Evolutionary conservation across 2,329 filamentous ascomycete genomes (phyloP), one percentile per base, ranked within the genome.

Genomic region (Cercospora brassicicola): DNA sequence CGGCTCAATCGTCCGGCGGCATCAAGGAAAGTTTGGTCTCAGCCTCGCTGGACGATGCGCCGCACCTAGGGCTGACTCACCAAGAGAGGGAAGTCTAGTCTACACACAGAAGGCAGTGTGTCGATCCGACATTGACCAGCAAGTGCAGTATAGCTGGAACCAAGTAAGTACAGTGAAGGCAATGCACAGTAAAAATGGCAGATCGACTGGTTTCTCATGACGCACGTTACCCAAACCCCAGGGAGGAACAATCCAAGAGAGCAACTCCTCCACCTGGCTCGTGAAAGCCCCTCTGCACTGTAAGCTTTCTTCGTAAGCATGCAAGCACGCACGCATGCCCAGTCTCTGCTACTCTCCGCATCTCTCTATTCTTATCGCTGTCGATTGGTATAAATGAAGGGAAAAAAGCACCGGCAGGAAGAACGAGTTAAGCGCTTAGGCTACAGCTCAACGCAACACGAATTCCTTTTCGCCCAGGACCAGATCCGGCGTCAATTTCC

Each of bases 161-260:
- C 8, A 2, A 33, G 55, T 2, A 23, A 59, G 20, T 4, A 23
- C 7, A 11, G 10, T n/a, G n/a, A 3, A 18, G 23, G 0, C 7
- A 20, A n/a, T n/a, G 7, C 28, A 51, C 4, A 59, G 55, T 13
- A 36, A 36, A 10, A 59, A 18, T 59, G 28, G 42, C 23, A 28
- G 51, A 65, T 57, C 39, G 36, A 59, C 62, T 57, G 57, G 62
- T 67, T 62, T 65, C 55, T 69, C 68, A 67, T 69, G 68, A 69
- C 65, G 64, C 64, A 69, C 68, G 62, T 69, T 63, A 69, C 62
- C 62, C 23, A 63, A 57, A 48, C 13, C 15, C 26, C 30, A 28
- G 45, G 28, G 20, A 61, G 33, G 8, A 36, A 59, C n/a, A 55
- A n/a, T n/a, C 11, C 60, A 55, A 51, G 36, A n/a, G 23, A 59